Base-by-base conservation (phyloP, 2,329 filamentous ascomycete genomes). In the Clonostachys rhizophaga region DNA sequence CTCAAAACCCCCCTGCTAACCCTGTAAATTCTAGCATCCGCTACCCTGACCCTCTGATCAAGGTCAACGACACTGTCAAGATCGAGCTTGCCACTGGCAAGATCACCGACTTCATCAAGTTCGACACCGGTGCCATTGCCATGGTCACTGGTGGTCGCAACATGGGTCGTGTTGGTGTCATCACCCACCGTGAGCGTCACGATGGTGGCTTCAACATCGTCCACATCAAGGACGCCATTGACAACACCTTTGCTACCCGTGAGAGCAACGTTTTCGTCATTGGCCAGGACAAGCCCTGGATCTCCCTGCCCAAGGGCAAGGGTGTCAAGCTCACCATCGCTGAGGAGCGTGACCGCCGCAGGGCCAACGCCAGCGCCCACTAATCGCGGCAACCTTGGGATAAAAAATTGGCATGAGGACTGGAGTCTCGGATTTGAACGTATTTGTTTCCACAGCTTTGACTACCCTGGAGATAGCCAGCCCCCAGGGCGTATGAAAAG, bases 51-150 rank as follows among this genome's bases (percentile, higher is more conserved):
- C 94, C 94, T 56, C 70, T 84, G 62, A 95, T 99, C 86, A 96
- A 95, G 86, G 94, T 99, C 81, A 97, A 99, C 84, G 94, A 99
- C 82, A 97, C 94, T 52, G 91, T 99, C 78, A 99, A 99, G 90
- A 92, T 99, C 65, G 89, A 99, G 69, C 82, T 99, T 51, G 77
- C 87, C 67, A 96, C 91, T 58, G 94, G 94, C 82, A 99, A 97
- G 87, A 95, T 99, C 79, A 76, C 81, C 64, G 94, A 99, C 78
- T 97, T 88, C 79, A 91, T 97, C 84, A 89, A 87, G 78, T 99
- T 99, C 79, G 94, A 99, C 75, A 96, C 91, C 69, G 94, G 92
- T 76, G 87, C 90, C 71, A 91, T 99, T 65, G 91, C 88, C 75
- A 99, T 99, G 92, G 88, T 87, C 69, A 99, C 94, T 63, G 94